Evolutionary conservation across 768 basidiomycete genomes (phyloP).

Genomic region (Cyathus striatus): DNA sequence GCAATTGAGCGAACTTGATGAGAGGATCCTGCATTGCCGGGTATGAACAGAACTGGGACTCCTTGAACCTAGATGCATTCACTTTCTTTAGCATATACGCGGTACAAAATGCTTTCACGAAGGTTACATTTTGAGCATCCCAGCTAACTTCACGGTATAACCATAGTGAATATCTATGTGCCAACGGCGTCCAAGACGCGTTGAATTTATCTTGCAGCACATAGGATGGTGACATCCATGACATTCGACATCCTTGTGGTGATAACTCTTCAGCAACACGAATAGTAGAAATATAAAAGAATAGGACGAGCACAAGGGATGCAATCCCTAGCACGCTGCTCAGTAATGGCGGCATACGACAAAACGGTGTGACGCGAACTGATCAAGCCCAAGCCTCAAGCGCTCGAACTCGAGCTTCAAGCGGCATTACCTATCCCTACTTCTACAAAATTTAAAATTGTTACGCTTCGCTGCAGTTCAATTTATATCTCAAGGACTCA

Average conservation of each 20-base stretch:
- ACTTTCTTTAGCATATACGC: no score
- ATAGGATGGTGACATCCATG: slow-evolving; percentile 93
- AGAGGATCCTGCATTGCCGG: slow-evolving; percentile 95
- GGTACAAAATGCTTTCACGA: no score
- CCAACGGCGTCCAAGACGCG: slow-evolving; percentile 63
- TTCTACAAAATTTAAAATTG: no score
- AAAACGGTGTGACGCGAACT: no score
- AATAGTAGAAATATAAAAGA: slow-evolving; percentile 37
- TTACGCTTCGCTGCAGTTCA: not conserved
- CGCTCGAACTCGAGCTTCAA: no score
- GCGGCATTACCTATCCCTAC: no score
- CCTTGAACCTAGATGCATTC: slow-evolving; percentile 27
- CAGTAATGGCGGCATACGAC: slow-evolving; percentile 20
- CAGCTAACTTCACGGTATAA: slow-evolving; percentile 88
- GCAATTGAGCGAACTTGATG: slow-evolving; percentile 94
- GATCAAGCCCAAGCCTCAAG: no score
- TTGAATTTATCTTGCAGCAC: slow-evolving; percentile 66
- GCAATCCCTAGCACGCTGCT: slow-evolving; percentile 29
- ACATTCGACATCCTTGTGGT: slow-evolving; percentile 94
- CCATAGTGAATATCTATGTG: slow-evolving; percentile 76
- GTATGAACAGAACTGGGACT: slow-evolving; percentile 90
- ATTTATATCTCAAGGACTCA: not conserved
- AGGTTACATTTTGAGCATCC: slow-evolving; percentile 64
- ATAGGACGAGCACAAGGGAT: slow-evolving; percentile 23
- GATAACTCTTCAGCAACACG: slow-evolving; percentile 53